Evolutionary conservation across 768 basidiomycete species (phyloP).

Genomic region (Hygrocybe punicea): DNA sequence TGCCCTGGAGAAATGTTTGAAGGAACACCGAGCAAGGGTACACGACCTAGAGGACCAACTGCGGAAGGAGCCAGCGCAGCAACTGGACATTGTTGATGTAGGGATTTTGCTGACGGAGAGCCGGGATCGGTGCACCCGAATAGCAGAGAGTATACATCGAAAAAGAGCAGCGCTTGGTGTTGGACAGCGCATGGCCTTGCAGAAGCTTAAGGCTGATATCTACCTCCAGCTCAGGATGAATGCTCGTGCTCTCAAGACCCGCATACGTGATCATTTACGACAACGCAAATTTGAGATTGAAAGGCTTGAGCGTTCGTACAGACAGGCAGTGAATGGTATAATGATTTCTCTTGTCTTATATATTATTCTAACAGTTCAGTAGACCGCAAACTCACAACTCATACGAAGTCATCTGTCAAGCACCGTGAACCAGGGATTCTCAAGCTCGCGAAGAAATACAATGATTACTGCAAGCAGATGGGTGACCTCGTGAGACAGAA

Average conservation of each 20-base stretch:
- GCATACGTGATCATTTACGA: not conserved
- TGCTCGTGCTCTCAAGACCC: conserved; percentile 2
- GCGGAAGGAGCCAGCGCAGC: not conserved
- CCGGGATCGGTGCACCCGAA: not conserved
- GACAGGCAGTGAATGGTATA: not conserved
- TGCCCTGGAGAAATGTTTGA: not conserved
- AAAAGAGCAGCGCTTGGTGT: not conserved
- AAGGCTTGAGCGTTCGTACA: not conserved
- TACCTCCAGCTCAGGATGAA: conserved; percentile 1
- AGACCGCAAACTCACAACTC: conserved; percentile 27
- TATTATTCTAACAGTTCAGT: not conserved
- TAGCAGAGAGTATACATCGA: not conserved
- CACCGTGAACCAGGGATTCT: conserved; percentile 27
- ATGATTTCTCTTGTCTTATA: not conserved
- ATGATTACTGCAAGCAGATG: conserved; percentile 26
- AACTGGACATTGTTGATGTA: not conserved
- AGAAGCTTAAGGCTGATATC: not conserved
- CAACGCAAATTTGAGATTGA: not conserved
- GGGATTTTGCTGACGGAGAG: not conserved
- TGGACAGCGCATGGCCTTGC: not conserved
- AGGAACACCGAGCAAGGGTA: not conserved
- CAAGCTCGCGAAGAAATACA: conserved; percentile 24
- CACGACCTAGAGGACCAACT: not conserved
- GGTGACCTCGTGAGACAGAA: conserved; percentile 12
- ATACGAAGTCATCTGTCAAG: conserved; percentile 25